A percentile compares a stretch with the other conserved stretches of the same genome.
phyloP scores from a whole-genome alignment of 164 flowering plant species.

The Echeveria elegans region DNA sequence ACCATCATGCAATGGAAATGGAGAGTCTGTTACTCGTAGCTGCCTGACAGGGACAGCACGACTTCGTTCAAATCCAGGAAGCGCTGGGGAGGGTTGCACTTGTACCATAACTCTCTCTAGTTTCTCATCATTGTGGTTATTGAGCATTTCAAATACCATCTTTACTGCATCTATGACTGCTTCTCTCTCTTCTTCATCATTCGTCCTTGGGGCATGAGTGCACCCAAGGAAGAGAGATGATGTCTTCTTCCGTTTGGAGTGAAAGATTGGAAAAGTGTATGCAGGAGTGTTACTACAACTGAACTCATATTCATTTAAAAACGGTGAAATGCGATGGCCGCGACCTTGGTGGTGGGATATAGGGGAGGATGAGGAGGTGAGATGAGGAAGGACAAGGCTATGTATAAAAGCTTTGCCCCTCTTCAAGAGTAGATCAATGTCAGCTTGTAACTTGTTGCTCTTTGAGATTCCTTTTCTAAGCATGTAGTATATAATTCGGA shows the following conservation, averaged over 20 bases:
- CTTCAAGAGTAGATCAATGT: slow-evolving; percentile 38
- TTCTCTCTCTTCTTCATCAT: slow-evolving; percentile 20
- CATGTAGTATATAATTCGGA: slow-evolving; percentile 34
- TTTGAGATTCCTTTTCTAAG: slow-evolving; percentile 36
- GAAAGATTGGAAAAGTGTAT: slow-evolving; percentile 12
- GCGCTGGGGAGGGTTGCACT: slow-evolving; percentile 27
- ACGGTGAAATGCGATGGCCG: slow-evolving; percentile 8
- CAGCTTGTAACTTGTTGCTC: slow-evolving; percentile 26
- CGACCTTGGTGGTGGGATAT: not conserved
- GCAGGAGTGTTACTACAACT: slow-evolving; percentile 57
- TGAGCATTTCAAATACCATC: slow-evolving; percentile 34
- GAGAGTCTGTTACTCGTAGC: slow-evolving; percentile 60
- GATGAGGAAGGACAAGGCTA: slow-evolving; percentile 26
- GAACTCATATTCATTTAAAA: slow-evolving; percentile 39
- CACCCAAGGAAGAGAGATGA: slow-evolving; percentile 22
- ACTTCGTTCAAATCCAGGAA: slow-evolving; percentile 43
- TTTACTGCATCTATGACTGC: slow-evolving; percentile 19
- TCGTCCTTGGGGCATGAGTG: slow-evolving; percentile 22
- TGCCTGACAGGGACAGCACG: slow-evolving; percentile 42
- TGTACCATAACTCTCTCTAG: not conserved
- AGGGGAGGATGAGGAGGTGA: slow-evolving; percentile 20
- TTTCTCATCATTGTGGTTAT: slow-evolving; percentile 10
- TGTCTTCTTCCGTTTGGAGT: slow-evolving; percentile 11
- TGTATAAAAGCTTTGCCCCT: slow-evolving; percentile 36
- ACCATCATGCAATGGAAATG: slow-evolving; percentile 35